Evolutionary conservation across 768 basidiomycete species (phyloP).

Genomic region (Tricholomella constricta): DNA sequence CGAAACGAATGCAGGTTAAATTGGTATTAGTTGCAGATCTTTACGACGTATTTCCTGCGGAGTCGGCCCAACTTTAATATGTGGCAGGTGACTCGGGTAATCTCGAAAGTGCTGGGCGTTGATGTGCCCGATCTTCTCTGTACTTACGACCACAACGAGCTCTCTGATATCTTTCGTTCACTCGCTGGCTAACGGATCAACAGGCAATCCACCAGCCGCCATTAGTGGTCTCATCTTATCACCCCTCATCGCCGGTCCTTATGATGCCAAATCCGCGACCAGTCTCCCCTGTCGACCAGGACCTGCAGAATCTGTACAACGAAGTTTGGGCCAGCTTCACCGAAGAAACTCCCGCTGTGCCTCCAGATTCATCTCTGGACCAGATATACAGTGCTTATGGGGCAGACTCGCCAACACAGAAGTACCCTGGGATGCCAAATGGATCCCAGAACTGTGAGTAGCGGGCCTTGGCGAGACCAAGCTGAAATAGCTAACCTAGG

Average conservation of each 20-base stretch:
- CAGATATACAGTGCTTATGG: constrained; percentile 41
- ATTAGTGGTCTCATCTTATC: constrained; percentile 30
- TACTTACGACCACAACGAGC: constrained; percentile 31
- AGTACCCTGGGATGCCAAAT: constrained; percentile 14
- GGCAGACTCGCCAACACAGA: constrained; percentile 18
- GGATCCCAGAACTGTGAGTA: constrained; percentile 23
- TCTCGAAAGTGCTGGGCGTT: constrained; percentile 9
- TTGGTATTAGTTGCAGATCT: too few species aligned
- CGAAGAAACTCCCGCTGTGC: constrained; percentile 37
- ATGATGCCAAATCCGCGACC: constrained; percentile 42
- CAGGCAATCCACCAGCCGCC: neutral
- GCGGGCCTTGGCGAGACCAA: neutral
- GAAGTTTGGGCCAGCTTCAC: constrained; percentile 72
- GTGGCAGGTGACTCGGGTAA: constrained; percentile 20
- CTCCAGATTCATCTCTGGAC: constrained; percentile 36
- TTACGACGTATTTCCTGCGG: neutral
- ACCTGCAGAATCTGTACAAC: constrained; percentile 73
- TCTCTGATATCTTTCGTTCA: neutral
- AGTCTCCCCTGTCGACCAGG: constrained; percentile 60
- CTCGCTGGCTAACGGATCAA: neutral
- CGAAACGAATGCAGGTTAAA: too few species aligned
- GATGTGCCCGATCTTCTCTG: constrained; percentile 11
- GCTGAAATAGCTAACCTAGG: constrained; percentile 4
- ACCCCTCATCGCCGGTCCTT: constrained; percentile 48
- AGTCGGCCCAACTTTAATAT: neutral